Evolutionary conservation across 129 eudicot genomes (phyloP).

Genomic region (Helianthus tuberosus): DNA sequence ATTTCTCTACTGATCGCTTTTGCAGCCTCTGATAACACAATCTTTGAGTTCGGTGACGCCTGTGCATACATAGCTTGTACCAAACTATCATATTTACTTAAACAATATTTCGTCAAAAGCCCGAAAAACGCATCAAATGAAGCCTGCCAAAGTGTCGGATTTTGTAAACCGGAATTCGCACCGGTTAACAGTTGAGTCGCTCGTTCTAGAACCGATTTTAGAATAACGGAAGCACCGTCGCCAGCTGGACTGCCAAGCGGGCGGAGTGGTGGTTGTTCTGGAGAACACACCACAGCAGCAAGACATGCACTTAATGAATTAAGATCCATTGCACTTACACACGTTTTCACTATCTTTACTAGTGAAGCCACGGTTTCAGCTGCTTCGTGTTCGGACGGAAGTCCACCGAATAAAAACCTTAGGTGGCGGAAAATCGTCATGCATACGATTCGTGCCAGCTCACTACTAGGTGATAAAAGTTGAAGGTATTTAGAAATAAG

Average conservation of each 20-base stretch:
- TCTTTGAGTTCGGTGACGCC: constrained; percentile 45
- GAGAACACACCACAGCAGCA: constrained; percentile 96
- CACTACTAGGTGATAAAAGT: constrained; percentile 77
- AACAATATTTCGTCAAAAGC: constrained; percentile 82
- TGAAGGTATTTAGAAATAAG: constrained; percentile 68
- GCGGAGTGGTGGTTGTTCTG: constrained; percentile 97
- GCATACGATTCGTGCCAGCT: constrained; percentile 87
- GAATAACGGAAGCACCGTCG: constrained; percentile 79
- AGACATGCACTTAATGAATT: constrained; percentile 89
- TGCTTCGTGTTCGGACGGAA: constrained; percentile 62
- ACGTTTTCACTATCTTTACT: constrained; percentile 53
- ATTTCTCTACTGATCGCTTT: constrained; percentile 78
- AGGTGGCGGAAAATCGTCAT: constrained; percentile 94
- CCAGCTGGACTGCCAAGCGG: constrained; percentile 90
- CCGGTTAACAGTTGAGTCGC: constrained; percentile 54
- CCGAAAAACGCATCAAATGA: constrained; percentile 86
- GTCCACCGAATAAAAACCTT: constrained; percentile 78
- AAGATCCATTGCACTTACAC: constrained; percentile 79
- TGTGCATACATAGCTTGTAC: constrained; percentile 68
- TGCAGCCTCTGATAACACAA: constrained; percentile 63
- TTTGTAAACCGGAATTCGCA: constrained; percentile 46
- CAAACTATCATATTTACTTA: constrained; percentile 76
- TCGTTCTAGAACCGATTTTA: constrained; percentile 76
- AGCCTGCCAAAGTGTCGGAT: constrained; percentile 92
- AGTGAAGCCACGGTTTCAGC: constrained; percentile 51